A percentile compares a stretch with the other conserved stretches of the same genome.
phyloP scores from a whole-genome alignment of 2,329 filamentous ascomycete genomes.

The Cladosporium velox region DNA sequence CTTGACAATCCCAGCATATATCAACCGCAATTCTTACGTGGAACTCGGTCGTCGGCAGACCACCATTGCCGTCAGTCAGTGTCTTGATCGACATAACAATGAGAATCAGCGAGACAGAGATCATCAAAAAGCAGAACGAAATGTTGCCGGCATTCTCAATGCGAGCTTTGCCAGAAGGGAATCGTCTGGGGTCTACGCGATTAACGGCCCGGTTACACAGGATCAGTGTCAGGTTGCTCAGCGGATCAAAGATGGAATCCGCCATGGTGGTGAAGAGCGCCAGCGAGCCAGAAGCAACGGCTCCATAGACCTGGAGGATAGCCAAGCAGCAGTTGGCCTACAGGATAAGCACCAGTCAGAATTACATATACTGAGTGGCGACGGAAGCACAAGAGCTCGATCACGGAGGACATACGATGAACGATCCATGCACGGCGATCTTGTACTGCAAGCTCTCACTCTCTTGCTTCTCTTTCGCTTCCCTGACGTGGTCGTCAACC shows the following conservation, averaged over 20 bases:
- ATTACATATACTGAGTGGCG: neutral
- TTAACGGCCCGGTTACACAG: conserved; percentile 85
- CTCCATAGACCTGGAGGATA: conserved; percentile 82
- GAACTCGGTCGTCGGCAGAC: conserved; percentile 35
- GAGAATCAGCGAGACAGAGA: conserved; percentile 83
- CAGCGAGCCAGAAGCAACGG: conserved; percentile 81
- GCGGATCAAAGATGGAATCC: conserved; percentile 88
- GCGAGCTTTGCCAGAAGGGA: conserved; percentile 88
- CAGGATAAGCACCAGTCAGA: neutral
- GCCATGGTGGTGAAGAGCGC: conserved; percentile 98
- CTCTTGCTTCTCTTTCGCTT: conserved; percentile 75
- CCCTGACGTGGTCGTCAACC: conserved; percentile 84
- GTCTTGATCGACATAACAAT: conserved; percentile 83
- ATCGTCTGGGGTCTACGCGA: conserved; percentile 79
- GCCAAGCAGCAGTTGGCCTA: conserved; percentile 70
- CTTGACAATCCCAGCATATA: no score
- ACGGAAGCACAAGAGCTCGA: neutral
- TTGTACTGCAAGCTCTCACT: conserved; percentile 78
- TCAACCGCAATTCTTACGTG: conserved; percentile 5
- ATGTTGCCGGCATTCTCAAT: conserved; percentile 97
- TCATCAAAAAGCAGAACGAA: conserved; percentile 95
- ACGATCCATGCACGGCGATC: conserved; percentile 67
- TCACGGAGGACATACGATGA: conserved; percentile 56
- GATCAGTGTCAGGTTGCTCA: conserved; percentile 86
- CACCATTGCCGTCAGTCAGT: conserved; percentile 56